Evolutionary conservation across 139 green algal genomes (phyloP).

Genomic region (Eudorina sp.): DNA sequence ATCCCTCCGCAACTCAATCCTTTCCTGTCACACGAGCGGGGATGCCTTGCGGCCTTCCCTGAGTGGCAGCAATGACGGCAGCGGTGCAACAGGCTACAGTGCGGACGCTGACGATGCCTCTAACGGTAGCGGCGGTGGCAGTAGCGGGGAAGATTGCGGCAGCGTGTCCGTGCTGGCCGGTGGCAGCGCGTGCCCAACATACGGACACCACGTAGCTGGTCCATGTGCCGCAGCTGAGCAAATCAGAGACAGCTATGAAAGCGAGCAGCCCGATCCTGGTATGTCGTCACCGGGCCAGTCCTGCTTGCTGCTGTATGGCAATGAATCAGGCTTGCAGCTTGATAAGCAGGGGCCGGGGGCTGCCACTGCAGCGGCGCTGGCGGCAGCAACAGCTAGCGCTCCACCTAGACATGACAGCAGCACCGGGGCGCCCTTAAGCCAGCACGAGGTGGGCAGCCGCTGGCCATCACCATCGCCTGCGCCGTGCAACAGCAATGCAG

Average conservation of each 20-base stretch:
- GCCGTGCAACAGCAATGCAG: neutral
- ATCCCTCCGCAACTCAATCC: conserved; percentile 1
- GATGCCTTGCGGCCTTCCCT: neutral
- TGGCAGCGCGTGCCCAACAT: neutral
- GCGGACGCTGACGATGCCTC: too few species aligned
- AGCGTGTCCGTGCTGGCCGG: neutral
- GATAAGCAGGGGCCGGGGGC: neutral
- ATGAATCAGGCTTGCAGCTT: neutral
- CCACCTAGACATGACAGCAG: neutral
- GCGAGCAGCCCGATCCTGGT: neutral
- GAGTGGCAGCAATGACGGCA: neutral
- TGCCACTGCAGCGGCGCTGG: too few species aligned
- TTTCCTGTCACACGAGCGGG: neutral
- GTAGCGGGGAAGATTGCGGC: too few species aligned
- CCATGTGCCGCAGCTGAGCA: too few species aligned
- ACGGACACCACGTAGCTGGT: neutral
- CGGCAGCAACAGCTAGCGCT: too few species aligned
- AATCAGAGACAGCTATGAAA: neutral
- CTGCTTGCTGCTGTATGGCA: neutral
- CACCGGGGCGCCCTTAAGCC: neutral
- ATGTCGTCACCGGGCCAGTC: neutral
- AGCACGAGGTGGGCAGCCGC: neutral
- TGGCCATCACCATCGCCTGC: neutral
- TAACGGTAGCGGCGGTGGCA: too few species aligned
- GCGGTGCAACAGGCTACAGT: too few species aligned